Conservation (phyloP, 805 yeast genomes). For the Cyberlindnera saturnus region DNA sequence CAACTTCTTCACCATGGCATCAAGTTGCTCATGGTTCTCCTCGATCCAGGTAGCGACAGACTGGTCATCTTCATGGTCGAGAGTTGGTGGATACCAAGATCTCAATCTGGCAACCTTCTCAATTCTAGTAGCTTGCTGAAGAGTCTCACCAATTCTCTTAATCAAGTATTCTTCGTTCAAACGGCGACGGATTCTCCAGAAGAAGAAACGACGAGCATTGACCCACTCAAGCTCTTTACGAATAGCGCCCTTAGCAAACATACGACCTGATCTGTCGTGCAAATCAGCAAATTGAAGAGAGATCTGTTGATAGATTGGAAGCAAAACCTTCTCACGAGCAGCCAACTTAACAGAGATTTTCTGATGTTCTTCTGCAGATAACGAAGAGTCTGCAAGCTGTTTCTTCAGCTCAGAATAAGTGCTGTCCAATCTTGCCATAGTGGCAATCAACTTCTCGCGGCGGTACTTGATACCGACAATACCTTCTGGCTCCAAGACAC, state of each 20-base stretch:
- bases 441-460: constrained; percentile 83
- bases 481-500: constrained; percentile 98
- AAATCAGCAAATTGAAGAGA: constrained; percentile 96
- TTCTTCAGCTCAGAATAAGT: constrained; percentile 63
- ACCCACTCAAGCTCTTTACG: constrained; percentile 81
- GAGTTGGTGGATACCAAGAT: constrained; percentile 75
- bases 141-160: constrained; percentile 61
- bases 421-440: constrained; percentile 86
- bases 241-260: constrained; percentile 91
- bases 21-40: constrained; percentile 60
- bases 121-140: constrained; percentile 56
- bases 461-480: constrained; percentile 98
- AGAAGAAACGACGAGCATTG: constrained; percentile 90
- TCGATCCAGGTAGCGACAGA: constrained; percentile 84
- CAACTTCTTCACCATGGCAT: constrained; percentile 54
- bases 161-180: constrained; percentile 86
- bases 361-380: constrained; percentile 61
- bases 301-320: constrained; percentile 88
- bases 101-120: constrained; percentile 83
- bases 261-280: constrained; percentile 96
- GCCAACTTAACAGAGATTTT: constrained; percentile 58
- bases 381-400: constrained; percentile 45
- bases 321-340: constrained; percentile 70
- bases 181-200: constrained; percentile 98
- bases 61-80: constrained; percentile 66